Evolutionary conservation across 2,329 filamentous ascomycete genomes (phyloP).

Genomic region (Westerdykella sp.): DNA sequence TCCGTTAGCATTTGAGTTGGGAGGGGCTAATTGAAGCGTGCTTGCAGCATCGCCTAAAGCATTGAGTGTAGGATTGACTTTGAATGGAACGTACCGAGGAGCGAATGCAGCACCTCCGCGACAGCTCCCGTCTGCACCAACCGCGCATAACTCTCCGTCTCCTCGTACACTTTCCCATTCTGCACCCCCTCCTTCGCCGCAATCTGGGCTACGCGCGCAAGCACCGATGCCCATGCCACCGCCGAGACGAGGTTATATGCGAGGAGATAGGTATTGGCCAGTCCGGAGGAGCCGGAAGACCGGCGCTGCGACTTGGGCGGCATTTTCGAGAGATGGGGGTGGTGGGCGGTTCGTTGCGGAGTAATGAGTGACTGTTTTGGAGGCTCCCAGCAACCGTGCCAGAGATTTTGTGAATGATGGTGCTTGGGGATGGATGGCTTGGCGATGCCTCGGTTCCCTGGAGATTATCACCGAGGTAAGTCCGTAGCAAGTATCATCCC

Average conservation of each 20-base stretch:
- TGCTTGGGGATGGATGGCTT: too few relatives aligned
- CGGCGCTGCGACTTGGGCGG: slow-evolving; percentile 12
- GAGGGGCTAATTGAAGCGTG: not conserved
- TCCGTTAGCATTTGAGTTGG: not conserved
- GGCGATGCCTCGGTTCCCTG: too few relatives aligned
- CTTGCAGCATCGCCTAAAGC: not conserved
- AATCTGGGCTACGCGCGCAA: slow-evolving; percentile 61
- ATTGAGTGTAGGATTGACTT: not conserved
- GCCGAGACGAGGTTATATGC: slow-evolving; percentile 78
- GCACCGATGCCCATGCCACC: slow-evolving; percentile 69
- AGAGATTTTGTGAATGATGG: too few relatives aligned
- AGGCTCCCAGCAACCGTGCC: too few relatives aligned
- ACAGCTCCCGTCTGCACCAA: slow-evolving; percentile 78
- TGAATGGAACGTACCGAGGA: slow-evolving; percentile 54
- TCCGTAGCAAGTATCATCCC: too few relatives aligned
- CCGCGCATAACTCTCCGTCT: slow-evolving; percentile 61
- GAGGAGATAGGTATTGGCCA: slow-evolving; percentile 59
- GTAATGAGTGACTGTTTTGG: not conserved
- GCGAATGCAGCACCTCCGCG: slow-evolving; percentile 77
- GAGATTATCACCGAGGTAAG: too few relatives aligned
- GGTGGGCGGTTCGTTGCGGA: not conserved
- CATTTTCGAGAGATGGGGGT: slow-evolving; percentile 7
- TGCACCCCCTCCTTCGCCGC: slow-evolving; percentile 22
- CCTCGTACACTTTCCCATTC: slow-evolving; percentile 51
- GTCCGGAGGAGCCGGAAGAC: slow-evolving; percentile 5